Percentiles rank a stretch among this genome's conserved stretches.
Conservation (phyloP, 495 filamentous ascomycete species). For the Monascus purpureus region DNA sequence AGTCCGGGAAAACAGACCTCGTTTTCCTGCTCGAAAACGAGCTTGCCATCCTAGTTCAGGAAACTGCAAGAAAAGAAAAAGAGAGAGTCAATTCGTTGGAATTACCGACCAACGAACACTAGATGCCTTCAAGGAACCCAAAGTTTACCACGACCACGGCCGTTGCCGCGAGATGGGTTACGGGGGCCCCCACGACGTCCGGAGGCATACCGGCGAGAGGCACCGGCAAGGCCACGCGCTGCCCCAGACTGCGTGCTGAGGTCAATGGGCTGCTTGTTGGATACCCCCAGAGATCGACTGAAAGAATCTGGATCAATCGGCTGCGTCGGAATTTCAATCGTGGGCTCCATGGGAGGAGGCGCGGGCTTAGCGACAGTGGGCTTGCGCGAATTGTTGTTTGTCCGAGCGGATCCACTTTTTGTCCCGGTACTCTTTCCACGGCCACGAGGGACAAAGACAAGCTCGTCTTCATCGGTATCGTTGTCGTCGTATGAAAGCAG, state of each 20-base stretch:
- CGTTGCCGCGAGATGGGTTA: conserved; percentile 18
- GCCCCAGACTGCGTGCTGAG: conserved; percentile 23
- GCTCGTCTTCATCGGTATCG: conserved; percentile 44
- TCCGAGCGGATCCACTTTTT: conserved; percentile 24
- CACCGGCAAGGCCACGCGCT: conserved; percentile 22
- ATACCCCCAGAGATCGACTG: conserved; percentile 25
- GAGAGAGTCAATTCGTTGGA: conserved; percentile 12
- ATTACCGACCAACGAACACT: conserved; percentile 11
- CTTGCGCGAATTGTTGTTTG: conserved; percentile 16
- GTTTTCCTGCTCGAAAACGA: conserved; percentile 11
- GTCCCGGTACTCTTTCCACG: conserved; percentile 27
- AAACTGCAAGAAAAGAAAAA: neutral
- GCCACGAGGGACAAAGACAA: conserved; percentile 40
- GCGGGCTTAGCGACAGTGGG: conserved; percentile 12
- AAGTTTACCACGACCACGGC: conserved; percentile 35
- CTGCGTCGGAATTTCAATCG: conserved; percentile 32
- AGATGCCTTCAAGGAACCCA: conserved; percentile 36
- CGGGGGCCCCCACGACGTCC: conserved; percentile 20
- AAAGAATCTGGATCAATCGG: conserved; percentile 45
- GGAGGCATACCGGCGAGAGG: conserved; percentile 20
- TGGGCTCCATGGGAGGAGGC: conserved; percentile 13
- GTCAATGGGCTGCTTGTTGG: conserved; percentile 22
- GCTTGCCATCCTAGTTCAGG: conserved; percentile 8
- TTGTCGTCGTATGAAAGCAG: conserved; percentile 30
- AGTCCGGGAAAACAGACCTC: conserved; percentile 1